Base-by-base conservation (phyloP, 352 stramenopile species). In the Globisporangium ultimum region DNA sequence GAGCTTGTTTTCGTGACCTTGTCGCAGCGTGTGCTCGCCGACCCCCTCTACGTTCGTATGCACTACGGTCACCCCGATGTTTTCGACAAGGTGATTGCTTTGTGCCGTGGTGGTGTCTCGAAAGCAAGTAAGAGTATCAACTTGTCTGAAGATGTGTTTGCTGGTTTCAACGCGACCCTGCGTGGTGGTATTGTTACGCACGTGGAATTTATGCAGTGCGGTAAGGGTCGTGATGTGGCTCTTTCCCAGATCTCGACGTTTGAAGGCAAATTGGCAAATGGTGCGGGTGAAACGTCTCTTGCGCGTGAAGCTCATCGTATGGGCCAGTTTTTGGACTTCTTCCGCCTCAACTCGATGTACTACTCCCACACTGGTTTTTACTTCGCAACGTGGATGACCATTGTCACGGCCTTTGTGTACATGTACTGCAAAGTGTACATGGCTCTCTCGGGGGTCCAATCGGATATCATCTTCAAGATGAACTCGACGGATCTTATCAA, bases 391-490 rank as follows among this genome's bases (percentile, higher is more conserved):
- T 90, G 80, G 80, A 87, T 91, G 77, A 88, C 78, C 5, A 89
- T 91, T 59, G 79, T 91, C 22, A 89, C 80, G n/a, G 79, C 80
- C 6, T 91, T 84, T 52, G 78, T 91, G 48, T 91, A 89, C 71
- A 91, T 91, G 77, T 91, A 90, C 66, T 74, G 73, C 61, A 91
- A 91, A 64, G 78, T 91, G 49, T 91, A 91, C 65, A 61, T 90
- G 28, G 80, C 78, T 15, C 55, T 91, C 18, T 65, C 76, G 12
- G 82, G 82, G 63, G 77, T 88, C 6, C 81, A 91, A 60, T 56
- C 74, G 41, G 68, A 89, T 20, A 84, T 91, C 59, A 71, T 91
- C 18, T 81, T 74, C 52, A 54, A 58, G 41, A 91, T 91, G 81
- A 87, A 89, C 64, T 69, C 69, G 43, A 87, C 77, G 2, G 60